A percentile compares a stretch with the other conserved stretches of the same genome.
phyloP scores from a whole-genome alignment of 2,329 filamentous ascomycete genomes.

The Scortechinia acanthostroma region DNA sequence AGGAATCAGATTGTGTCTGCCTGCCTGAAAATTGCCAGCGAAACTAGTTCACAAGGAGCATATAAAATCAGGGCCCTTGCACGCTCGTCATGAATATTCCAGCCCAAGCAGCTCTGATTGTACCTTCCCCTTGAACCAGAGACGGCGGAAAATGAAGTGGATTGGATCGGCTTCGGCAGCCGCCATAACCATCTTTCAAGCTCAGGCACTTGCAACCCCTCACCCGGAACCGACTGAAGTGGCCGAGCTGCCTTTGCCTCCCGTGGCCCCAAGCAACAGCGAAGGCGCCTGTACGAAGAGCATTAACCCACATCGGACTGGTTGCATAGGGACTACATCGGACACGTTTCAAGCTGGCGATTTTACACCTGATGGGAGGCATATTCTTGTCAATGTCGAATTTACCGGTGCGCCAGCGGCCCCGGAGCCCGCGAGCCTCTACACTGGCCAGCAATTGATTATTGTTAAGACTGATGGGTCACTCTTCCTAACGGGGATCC shows the following conservation, averaged over 20 bases:
- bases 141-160: too few species aligned
- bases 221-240: neutral
- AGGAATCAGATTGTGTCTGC: too few species aligned
- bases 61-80: too few species aligned
- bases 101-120: too few species aligned
- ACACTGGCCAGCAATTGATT: constrained; percentile 28
- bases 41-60: too few species aligned
- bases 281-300: neutral
- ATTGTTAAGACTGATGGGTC: constrained; percentile 30
- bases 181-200: too few species aligned
- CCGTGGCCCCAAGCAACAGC: neutral
- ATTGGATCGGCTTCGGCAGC: too few species aligned
- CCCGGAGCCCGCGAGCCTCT: constrained; percentile 29
- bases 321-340: constrained; percentile 14
- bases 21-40: too few species aligned
- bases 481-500: constrained; percentile 31
- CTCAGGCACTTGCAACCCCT: neutral
- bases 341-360: constrained; percentile 15
- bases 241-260: neutral
- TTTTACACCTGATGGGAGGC: constrained; percentile 32
- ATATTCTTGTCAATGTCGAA: constrained; percentile 26
- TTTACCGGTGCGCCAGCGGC: constrained; percentile 30
- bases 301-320: too few species aligned
- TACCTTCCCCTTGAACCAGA: too few species aligned
- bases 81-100: too few species aligned